Conservation (phyloP, 2,329 filamentous ascomycete species). For the Triangularia verruculosa region DNA sequence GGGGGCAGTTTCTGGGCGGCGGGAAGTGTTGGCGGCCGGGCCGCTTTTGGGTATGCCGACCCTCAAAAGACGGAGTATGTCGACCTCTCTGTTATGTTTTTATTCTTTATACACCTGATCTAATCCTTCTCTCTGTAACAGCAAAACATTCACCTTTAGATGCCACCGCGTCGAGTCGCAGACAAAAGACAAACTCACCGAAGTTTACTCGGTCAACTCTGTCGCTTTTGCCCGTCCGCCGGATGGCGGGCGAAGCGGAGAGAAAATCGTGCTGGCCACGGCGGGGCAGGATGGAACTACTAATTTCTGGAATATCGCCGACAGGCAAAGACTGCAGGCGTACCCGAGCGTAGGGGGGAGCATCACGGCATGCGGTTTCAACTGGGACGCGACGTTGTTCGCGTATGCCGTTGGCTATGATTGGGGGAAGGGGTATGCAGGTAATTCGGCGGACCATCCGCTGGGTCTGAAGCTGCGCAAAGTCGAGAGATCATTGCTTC, state of each 20-base stretch:
- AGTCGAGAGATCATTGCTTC: constrained; percentile 26
- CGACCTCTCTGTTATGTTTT: not conserved
- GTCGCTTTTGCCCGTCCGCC: constrained; percentile 33
- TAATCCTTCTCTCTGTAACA: constrained; percentile 2
- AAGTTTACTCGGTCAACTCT: constrained; percentile 36
- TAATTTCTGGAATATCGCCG: constrained; percentile 56
- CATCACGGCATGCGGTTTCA: constrained; percentile 63
- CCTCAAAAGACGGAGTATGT: constrained; percentile 27
- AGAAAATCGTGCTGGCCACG: constrained; percentile 30
- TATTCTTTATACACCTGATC: not conserved
- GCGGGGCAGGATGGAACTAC: constrained; percentile 37
- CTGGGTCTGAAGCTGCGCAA: constrained; percentile 32
- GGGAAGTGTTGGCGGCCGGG: constrained; percentile 33
- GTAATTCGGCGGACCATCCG: constrained; percentile 27
- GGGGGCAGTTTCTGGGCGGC: constrained; percentile 32
- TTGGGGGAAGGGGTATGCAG: constrained; percentile 63
- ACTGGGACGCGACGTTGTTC: constrained; percentile 54
- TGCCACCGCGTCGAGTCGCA: constrained; percentile 32
- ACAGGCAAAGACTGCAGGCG: constrained; percentile 49
- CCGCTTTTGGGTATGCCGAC: constrained; percentile 25
- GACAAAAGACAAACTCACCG: constrained; percentile 19
- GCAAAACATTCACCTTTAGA: constrained; percentile 31
- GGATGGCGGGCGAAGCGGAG: not conserved
- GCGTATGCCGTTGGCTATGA: constrained; percentile 67
- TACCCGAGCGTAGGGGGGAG: constrained; percentile 50